Evolutionary conservation across 495 filamentous ascomycete genomes (phyloP).

Genomic region (Parachaetomium inaequale): DNA sequence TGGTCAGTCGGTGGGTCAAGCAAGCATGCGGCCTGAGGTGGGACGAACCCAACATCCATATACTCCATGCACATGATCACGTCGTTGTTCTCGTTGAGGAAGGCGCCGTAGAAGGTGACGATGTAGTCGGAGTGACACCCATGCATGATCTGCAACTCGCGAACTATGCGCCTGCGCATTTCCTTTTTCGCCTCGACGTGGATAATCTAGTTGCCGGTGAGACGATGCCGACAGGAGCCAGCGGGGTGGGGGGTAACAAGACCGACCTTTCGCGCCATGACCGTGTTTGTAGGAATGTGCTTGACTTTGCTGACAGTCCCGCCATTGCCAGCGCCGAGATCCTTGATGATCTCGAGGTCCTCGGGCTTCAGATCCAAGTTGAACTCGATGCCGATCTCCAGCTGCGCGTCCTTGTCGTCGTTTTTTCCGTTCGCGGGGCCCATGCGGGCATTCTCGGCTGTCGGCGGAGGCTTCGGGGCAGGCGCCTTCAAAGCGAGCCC

Average conservation of each 20-base stretch:
- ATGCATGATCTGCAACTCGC: slow-evolving; percentile 96
- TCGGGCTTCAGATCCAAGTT: slow-evolving; percentile 87
- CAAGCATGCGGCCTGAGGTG: not conserved
- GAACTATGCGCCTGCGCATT: slow-evolving; percentile 89
- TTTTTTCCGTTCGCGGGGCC: slow-evolving; percentile 61
- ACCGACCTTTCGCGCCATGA: slow-evolving; percentile 94
- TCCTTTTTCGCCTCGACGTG: slow-evolving; percentile 97
- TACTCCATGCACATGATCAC: slow-evolving; percentile 99
- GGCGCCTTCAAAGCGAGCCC: slow-evolving; percentile 79
- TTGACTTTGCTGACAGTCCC: slow-evolving; percentile 97
- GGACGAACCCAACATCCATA: slow-evolving; percentile 91
- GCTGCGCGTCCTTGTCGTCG: slow-evolving; percentile 59
- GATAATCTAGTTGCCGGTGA: slow-evolving; percentile 65
- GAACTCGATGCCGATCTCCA: slow-evolving; percentile 97
- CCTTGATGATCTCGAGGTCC: slow-evolving; percentile 87
- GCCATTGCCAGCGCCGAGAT: slow-evolving; percentile 93
- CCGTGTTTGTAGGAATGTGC: slow-evolving; percentile 88
- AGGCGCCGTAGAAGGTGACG: slow-evolving; percentile 95
- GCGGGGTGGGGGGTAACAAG: not conserved
- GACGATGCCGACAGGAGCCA: not conserved
- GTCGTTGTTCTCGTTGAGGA: slow-evolving; percentile 90
- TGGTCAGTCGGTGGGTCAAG: slow-evolving; percentile 36
- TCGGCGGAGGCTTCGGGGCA: slow-evolving; percentile 49
- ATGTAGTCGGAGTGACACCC: slow-evolving; percentile 96
- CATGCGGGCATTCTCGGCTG: slow-evolving; percentile 44